These are phyloP conservation scores for Pseudocercospora vitis DNA, from an alignment of 2,329 filamentous ascomycete genomes.

Conservation along the genomic window DNA sequence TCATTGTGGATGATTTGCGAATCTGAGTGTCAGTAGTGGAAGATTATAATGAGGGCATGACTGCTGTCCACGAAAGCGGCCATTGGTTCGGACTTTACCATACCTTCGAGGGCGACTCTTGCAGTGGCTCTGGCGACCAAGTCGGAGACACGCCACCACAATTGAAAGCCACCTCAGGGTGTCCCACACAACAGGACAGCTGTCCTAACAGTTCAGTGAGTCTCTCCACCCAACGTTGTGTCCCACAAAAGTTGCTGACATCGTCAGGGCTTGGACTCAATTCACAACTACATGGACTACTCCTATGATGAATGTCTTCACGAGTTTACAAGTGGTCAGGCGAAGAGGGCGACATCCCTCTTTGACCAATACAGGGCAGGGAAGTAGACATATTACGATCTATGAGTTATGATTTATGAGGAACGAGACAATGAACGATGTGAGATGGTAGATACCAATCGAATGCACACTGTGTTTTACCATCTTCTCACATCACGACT, in stretches of 20 bases:
- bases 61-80: constrained; percentile 43
- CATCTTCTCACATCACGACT: no score
- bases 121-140: constrained; percentile 41
- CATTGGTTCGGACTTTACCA: constrained; percentile 47
- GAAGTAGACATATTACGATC: constrained; percentile 1
- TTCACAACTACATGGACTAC: constrained; percentile 56
- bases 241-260: not conserved
- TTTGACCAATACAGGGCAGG: constrained; percentile 22
- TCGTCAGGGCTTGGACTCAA: constrained; percentile 42
- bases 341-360: constrained; percentile 14
- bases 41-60: constrained; percentile 27
- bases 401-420: not conserved
- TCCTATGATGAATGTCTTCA: constrained; percentile 23
- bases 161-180: constrained; percentile 48
- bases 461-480: no score
- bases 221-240: constrained; percentile 28
- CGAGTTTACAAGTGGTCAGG: constrained; percentile 23
- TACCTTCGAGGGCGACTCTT: constrained; percentile 44
- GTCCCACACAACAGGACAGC: constrained; percentile 49
- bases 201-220: constrained; percentile 41
- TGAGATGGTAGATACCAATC: not conserved
- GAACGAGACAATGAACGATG: not conserved
- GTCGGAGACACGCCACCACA: constrained; percentile 44
- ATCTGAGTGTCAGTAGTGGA: not conserved
- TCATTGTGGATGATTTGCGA: constrained; percentile 31